These are phyloP conservation scores for Grosmannia serpens DNA, from an alignment of 2,329 filamentous ascomycete genomes.

Conservation along the genomic window DNA sequence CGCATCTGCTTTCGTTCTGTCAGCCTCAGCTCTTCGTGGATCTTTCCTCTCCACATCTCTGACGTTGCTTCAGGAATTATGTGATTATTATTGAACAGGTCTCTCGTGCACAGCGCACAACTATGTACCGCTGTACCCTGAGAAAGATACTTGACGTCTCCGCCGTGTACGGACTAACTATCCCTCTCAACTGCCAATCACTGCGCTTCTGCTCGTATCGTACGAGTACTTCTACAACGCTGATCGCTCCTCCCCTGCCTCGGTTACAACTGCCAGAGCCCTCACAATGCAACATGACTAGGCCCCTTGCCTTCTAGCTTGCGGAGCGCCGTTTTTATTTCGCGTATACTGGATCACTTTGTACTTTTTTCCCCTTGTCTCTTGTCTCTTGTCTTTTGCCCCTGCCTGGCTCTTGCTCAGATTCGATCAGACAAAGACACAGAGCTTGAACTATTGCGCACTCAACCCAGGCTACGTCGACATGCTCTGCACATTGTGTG, in stretches of 20 bases:
- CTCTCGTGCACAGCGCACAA: not conserved
- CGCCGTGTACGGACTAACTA: not conserved
- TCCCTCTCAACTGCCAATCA: not conserved
- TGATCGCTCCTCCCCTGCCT: constrained; percentile 18
- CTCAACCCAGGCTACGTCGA: no score
- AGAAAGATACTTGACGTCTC: not conserved
- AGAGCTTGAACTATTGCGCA: no score
- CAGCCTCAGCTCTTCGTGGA: not conserved
- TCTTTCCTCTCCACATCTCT: not conserved
- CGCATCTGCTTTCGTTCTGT: not conserved
- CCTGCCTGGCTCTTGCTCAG: not conserved
- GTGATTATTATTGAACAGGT: no score
- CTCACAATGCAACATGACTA: constrained; percentile 29
- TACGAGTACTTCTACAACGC: not conserved
- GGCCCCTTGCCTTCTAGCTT: constrained; percentile 27
- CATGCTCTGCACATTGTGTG: no score
- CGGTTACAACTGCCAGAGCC: constrained; percentile 21
- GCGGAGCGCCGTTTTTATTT: constrained; percentile 23
- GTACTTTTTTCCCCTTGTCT: not conserved
- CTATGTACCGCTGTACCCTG: not conserved
- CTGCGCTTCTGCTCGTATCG: not conserved
- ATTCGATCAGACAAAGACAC: no score
- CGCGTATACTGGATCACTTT: not conserved
- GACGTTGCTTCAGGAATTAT: no score
- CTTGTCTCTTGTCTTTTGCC: not conserved